Evolutionary conservation across 139 green algal species (phyloP), one percentile per base, ranked within the genome.

Genomic region (Mesostigma viride): DNA sequence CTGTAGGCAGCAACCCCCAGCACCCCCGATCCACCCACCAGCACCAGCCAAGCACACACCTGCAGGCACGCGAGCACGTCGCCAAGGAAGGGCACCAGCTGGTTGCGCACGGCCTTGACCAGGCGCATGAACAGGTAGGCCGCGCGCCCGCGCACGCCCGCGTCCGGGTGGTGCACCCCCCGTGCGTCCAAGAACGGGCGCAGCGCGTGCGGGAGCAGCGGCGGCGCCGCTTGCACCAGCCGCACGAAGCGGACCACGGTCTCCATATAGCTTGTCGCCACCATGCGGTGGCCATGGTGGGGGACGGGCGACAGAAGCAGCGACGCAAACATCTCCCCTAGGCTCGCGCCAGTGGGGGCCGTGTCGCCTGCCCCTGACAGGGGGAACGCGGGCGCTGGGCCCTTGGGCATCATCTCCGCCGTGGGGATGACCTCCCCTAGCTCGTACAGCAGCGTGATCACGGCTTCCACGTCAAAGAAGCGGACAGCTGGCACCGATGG

Each of bases 121-220:
- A 81, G n/a, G n/a, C 72, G 72, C 72, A 79, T 79, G 56, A 79
- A 77, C 27, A 79, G 62, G 57, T 79, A 79, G 32, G 28, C 17
- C 28, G 71, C 72, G 26, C 72, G 34, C 3, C 72, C 75, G n/a
- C 60, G 53, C 8, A 79, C 72, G 31, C 32, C 45, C 1, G 31
- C 26, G n/a, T 79, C 26, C 0, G 73, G 3, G 40, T 79, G 72
- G 33, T 66, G 66, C 35, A 79, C 44, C 2, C 72, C 72, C 30
- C 48, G 62, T 8, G 24, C 32, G n/a, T 67, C 72, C 24, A 79
- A 58, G 35, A 81, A 81, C 30, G 44, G n/a, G 3, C 53, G 28
- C 0, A 79, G 31, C 3, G 69, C 72, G 2, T 35, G 22, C 3
- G 71, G 71, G 35, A 79, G 71, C 35, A 69, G 75, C 28, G 69